Evolutionary conservation across 176 grass and related monocot genomes (phyloP).

Genomic region (Paspalum vaginatum): DNA sequence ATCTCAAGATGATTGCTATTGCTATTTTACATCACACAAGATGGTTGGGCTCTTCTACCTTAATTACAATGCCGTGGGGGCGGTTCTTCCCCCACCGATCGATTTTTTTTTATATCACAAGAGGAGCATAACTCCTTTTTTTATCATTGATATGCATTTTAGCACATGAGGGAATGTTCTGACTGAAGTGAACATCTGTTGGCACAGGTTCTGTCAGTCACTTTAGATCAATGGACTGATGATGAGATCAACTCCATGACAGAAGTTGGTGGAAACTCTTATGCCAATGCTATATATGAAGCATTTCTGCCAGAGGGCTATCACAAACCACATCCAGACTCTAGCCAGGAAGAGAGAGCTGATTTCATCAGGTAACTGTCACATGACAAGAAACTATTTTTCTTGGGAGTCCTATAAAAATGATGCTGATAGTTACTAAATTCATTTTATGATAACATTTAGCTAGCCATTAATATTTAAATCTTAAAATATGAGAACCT

Average conservation of each 20-base stretch:
- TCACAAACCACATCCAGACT: constrained; percentile 62
- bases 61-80: too few relatives aligned
- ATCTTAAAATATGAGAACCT: background rate
- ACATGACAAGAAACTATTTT: constrained; percentile 3
- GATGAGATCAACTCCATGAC: constrained; percentile 72
- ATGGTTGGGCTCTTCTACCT: too few relatives aligned
- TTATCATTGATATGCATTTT: background rate
- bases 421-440: background rate
- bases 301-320: constrained; percentile 77
- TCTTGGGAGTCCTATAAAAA: background rate
- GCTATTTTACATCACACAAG: too few relatives aligned
- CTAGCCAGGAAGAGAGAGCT: constrained; percentile 55
- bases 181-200: background rate
- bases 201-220: constrained; percentile 67
- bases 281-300: constrained; percentile 81
- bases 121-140: background rate
- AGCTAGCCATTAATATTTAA: background rate
- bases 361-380: constrained; percentile 71
- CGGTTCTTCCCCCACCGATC: too few relatives aligned
- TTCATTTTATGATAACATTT: constrained; percentile 21
- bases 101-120: background rate
- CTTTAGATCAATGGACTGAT: constrained; percentile 79
- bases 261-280: constrained; percentile 87
- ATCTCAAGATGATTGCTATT: background rate
- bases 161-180: background rate